Evolutionary conservation across 768 basidiomycete genomes (phyloP), one percentile per base, ranked within the genome.

Genomic region (Boletus pseudo-olivaceus): DNA sequence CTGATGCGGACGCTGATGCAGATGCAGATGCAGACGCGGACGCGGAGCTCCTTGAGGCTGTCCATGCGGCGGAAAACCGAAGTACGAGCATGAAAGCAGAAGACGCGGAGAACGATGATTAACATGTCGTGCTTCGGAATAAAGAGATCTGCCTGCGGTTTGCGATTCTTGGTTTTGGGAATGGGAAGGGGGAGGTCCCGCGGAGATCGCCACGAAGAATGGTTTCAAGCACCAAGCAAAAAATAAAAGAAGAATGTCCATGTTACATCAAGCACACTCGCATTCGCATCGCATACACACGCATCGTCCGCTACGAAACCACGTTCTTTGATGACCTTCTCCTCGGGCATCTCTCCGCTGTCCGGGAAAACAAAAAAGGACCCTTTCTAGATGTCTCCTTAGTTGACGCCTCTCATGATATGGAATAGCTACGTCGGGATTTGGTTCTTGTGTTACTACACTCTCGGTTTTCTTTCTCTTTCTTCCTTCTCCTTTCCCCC

Each of bases 41-140:
- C 12, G 72, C 70, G 43, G 79, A 81, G 26, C 63, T 81, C 26
- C 63, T 80, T n/a, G 79, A 79, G 56, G 79, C 79, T 34, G 79
- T 78, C 0, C 77, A 77, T 54, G 79, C 78, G 7, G 74, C 79
- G 6, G 79, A 78, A 61, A 76, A 74, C 19, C 70, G 77, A 46
- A 73, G 71, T 47, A 67, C 66, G 44, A 65, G 71, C 3, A 10
- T 67, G 53, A 70, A 72, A 20, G 61, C 63, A 19, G 63, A 67
- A 14, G 68, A 69, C 19, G 60, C 37, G 9, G 68, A 63, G 8
- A 61, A 59, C 38, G 62, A 63, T 20, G 64, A 67, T 34, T 70
- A 23, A 38, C 15, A 19, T 6, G 12, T 15, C 32, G 27, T 12
- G 15, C 26, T 39, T 32, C 35, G 10, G 27, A 32, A 32, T 29